These are phyloP conservation scores for Triglochin maritima DNA, from an alignment of 106 monocot genomes.

Conservation along the genomic window DNA sequence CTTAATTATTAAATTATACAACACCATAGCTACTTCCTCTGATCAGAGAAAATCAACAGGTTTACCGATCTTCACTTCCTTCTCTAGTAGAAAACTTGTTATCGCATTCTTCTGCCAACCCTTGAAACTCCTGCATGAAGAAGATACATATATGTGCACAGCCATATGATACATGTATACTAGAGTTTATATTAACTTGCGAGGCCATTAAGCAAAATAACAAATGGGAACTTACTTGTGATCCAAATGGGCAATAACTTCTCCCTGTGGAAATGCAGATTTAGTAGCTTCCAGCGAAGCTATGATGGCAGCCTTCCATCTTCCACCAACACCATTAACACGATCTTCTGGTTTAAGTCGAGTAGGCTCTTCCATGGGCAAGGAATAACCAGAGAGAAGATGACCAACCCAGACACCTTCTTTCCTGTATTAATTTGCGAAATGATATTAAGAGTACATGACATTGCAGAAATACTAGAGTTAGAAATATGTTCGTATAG, in stretches of 20 bases:
- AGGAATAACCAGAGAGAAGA: constrained; percentile 83
- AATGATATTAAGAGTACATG: too few relatives aligned
- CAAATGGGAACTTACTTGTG: constrained; percentile 53
- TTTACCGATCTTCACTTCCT: constrained; percentile 79
- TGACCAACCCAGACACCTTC: constrained; percentile 94
- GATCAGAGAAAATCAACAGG: constrained; percentile 50
- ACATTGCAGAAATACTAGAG: too few relatives aligned
- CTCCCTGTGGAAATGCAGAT: constrained; percentile 75
- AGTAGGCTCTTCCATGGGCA: constrained; percentile 85
- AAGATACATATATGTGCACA: not conserved
- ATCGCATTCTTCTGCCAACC: constrained; percentile 97
- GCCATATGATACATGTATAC: not conserved
- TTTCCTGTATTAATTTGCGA: constrained; percentile 44
- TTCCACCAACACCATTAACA: constrained; percentile 48
- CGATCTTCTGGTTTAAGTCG: constrained; percentile 21
- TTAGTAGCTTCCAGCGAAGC: constrained; percentile 67
- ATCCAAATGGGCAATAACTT: constrained; percentile 81
- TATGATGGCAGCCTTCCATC: constrained; percentile 81
- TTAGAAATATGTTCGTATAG: too few relatives aligned
- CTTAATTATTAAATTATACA: too few relatives aligned
- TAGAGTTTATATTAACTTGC: not conserved
- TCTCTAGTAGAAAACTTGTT: constrained; percentile 43
- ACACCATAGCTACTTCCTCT: too few relatives aligned
- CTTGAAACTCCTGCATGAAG: constrained; percentile 72
- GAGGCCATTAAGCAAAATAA: not conserved